Conservation (phyloP, 1,139 yeast genomes). For the Geotrichum siamense region DNA sequence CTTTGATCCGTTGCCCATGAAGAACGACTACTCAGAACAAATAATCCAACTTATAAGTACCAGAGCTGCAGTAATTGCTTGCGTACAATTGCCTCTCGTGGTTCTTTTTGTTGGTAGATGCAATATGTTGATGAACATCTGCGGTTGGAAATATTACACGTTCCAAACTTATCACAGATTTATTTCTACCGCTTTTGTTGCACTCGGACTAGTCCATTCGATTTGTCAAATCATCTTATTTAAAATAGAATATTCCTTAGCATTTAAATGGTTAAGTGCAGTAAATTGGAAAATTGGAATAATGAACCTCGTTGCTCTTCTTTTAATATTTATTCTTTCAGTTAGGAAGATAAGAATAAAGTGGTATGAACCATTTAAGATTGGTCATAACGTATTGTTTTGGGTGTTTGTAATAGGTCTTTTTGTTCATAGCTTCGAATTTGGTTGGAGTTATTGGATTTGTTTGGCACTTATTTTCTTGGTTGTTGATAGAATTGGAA, state of each 20-base stretch:
- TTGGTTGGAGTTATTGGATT: conserved; percentile 43
- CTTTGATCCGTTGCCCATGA: conserved; percentile 22
- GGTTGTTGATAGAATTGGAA: conserved; percentile 50
- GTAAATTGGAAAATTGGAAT: conserved; percentile 45
- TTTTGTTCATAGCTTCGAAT: conserved; percentile 49
- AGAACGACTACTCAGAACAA: conserved; percentile 26
- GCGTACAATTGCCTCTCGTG: conserved; percentile 45
- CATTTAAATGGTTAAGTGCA: conserved; percentile 21
- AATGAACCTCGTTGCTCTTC: conserved; percentile 39
- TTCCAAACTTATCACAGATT: conserved; percentile 61
- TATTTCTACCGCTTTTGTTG: conserved; percentile 48
- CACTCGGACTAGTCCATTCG: conserved; percentile 39
- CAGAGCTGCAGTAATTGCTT: conserved; percentile 49
- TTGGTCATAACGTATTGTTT: conserved; percentile 53
- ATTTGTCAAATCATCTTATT: conserved; percentile 21
- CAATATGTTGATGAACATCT: conserved; percentile 53
- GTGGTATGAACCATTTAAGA: conserved; percentile 58
- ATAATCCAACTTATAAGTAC: conserved; percentile 47
- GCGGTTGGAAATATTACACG: conserved; percentile 60
- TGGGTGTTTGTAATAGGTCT: conserved; percentile 49
- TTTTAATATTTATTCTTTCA: conserved; percentile 43
- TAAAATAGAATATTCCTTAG: conserved; percentile 6
- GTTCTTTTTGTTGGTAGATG: conserved; percentile 60
- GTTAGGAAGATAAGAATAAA: conserved; percentile 45
- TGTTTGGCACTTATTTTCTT: conserved; percentile 53